Percentiles rank a stretch among this genome's conserved stretches.
phyloP scores from a whole-genome alignment of 2,329 filamentous ascomycete genomes.

The Shiraia sp. region DNA sequence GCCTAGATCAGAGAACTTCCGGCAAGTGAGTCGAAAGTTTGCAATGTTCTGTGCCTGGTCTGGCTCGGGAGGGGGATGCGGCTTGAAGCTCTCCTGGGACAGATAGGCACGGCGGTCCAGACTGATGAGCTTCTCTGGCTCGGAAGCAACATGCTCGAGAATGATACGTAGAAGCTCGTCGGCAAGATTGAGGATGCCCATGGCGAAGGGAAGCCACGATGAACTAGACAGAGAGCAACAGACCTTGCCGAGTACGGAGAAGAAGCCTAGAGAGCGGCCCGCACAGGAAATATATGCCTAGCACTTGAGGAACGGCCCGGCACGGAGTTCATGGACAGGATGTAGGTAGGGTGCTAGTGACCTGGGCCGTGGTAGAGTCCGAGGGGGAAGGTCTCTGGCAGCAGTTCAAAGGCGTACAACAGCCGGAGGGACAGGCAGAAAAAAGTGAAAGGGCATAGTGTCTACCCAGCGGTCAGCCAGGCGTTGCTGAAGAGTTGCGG shows the following conservation, averaged over 20 bases:
- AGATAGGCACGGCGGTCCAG: constrained; percentile 56
- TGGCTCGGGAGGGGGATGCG: constrained; percentile 46
- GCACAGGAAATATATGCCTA: constrained; percentile 25
- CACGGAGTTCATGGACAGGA: constrained; percentile 29
- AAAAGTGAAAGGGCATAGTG: constrained; percentile 39
- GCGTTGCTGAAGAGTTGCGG: constrained; percentile 41
- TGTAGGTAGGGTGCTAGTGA: constrained; percentile 28
- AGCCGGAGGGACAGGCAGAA: constrained; percentile 35
- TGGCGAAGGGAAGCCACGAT: constrained; percentile 36
- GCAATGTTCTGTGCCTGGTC: constrained; percentile 52
- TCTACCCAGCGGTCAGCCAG: constrained; percentile 40
- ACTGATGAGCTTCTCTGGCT: constrained; percentile 55
- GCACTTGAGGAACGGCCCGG: constrained; percentile 26
- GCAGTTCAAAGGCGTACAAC: constrained; percentile 23
- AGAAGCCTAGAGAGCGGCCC: constrained; percentile 11
- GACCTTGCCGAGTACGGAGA: background rate
- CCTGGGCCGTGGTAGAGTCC: constrained; percentile 28
- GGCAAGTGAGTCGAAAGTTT: constrained; percentile 49
- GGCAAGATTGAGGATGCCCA: constrained; percentile 48
- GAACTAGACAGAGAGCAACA: constrained; percentile 9
- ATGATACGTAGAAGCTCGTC: constrained; percentile 57
- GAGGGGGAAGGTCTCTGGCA: constrained; percentile 24
- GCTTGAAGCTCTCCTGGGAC: constrained; percentile 57
- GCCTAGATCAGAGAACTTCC: constrained; percentile 49
- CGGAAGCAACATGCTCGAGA: constrained; percentile 56